Percentiles rank a stretch among this genome's conserved stretches.
Conservation (phyloP, 2,329 filamentous ascomycete species). For the Colletotrichum ledebouriae region DNA sequence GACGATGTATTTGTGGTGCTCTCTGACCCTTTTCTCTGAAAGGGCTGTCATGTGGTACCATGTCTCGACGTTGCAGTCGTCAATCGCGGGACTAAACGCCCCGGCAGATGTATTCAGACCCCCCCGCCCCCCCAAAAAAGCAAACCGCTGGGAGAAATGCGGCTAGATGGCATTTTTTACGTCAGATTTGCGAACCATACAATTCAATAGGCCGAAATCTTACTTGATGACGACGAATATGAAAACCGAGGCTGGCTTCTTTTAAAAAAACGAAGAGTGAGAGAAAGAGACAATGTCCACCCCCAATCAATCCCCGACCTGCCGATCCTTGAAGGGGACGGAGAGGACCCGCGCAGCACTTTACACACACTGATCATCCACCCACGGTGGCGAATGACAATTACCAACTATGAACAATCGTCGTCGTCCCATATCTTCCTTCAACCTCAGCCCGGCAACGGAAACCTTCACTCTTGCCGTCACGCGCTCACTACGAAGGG, state of each 20-base stretch:
- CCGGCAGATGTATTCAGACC: conserved; percentile 28
- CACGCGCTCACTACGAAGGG: no score
- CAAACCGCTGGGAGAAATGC: not conserved
- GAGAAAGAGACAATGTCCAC: not conserved
- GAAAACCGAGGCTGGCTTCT: not conserved
- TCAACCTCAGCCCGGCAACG: not conserved
- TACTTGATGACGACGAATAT: not conserved
- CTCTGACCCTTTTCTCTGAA: not conserved
- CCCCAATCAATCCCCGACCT: not conserved
- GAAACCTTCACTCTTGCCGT: not conserved
- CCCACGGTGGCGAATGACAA: not conserved
- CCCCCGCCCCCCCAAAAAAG: no score
- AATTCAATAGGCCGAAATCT: not conserved
- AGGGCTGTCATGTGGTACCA: conserved; percentile 27
- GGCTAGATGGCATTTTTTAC: not conserved
- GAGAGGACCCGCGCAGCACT: not conserved
- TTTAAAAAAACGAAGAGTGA: not conserved
- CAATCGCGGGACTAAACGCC: conserved; percentile 29
- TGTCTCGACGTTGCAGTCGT: conserved; percentile 26
- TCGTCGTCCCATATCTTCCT: not conserved
- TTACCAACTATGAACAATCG: conserved; percentile 7
- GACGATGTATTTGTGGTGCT: no score
- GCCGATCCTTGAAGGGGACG: conserved; percentile 12
- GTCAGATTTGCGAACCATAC: not conserved
- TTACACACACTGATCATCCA: conserved; percentile 2